A percentile compares a stretch with the other conserved stretches of the same genome.
Evolutionary conservation across 2,329 filamentous ascomycete species (phyloP).

Genomic region (Neopestalotiopsis clavispora): DNA sequence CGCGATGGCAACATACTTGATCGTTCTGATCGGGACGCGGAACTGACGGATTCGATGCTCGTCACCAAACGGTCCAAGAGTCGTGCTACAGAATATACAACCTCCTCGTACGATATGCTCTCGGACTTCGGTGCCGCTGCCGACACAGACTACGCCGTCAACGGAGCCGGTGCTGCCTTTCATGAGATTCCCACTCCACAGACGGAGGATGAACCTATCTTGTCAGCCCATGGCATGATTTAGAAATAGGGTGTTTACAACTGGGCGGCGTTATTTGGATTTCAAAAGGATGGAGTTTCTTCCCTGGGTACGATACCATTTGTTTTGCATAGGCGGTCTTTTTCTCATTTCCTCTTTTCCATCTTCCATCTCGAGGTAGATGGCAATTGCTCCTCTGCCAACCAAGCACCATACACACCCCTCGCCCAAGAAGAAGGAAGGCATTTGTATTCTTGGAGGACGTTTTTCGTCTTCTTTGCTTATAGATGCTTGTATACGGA

Average conservation of each 20-base stretch:
- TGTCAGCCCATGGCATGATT: background rate
- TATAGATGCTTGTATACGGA: background rate
- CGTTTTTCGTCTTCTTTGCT: background rate
- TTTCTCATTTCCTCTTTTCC: background rate
- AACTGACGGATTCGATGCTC: conserved; percentile 22
- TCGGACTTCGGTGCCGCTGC: background rate
- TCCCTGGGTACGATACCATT: background rate
- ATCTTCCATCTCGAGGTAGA: background rate
- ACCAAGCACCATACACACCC: background rate
- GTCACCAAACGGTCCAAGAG: conserved; percentile 17
- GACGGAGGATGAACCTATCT: background rate
- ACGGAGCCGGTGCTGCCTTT: conserved; percentile 13
- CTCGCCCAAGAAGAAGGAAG: background rate
- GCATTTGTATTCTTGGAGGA: background rate
- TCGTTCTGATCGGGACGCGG: conserved; percentile 3
- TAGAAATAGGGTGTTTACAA: background rate
- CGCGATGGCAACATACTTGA: conserved; percentile 16
- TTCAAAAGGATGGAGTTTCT: background rate
- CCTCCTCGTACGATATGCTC: background rate
- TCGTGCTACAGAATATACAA: conserved; percentile 19
- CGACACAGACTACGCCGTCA: conserved; percentile 16
- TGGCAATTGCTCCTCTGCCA: background rate
- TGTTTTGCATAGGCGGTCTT: background rate
- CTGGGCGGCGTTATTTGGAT: background rate
- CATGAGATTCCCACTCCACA: background rate